A percentile compares a stretch with the other conserved stretches of the same genome.
Conservation (phyloP, 208 protist species). For the Trypanosomatidae sp. region DNA sequence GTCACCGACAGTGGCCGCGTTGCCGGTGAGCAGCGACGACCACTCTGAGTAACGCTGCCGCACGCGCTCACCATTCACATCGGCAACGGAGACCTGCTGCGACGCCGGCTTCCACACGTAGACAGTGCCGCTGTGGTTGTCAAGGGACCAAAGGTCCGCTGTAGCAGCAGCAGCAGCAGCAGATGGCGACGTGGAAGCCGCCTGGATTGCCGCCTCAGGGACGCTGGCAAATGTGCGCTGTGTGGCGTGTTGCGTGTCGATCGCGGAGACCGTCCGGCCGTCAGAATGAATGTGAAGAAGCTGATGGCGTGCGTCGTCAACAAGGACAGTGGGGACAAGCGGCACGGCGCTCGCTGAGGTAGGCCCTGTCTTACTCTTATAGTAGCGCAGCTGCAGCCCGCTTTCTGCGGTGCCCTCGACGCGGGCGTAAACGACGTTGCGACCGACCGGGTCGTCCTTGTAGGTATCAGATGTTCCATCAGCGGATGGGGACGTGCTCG, state of each 20-base stretch:
- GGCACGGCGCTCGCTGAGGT: not conserved
- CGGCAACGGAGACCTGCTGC: slow-evolving; percentile 42
- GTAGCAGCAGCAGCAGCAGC: not conserved
- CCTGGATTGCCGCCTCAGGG: not conserved
- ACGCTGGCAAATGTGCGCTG: slow-evolving; percentile 13
- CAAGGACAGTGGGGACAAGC: slow-evolving; percentile 9
- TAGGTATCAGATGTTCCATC: not conserved
- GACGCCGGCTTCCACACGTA: slow-evolving; percentile 31
- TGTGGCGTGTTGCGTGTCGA: slow-evolving; percentile 24
- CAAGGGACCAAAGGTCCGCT: slow-evolving; percentile 9
- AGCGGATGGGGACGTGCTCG: not conserved
- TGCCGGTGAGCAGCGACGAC: slow-evolving; percentile 53
- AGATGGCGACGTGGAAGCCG: not conserved
- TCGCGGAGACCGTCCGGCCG: slow-evolving; percentile 10
- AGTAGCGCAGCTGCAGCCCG: slow-evolving; percentile 30
- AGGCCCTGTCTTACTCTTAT: not conserved
- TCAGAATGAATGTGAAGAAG: slow-evolving; percentile 23
- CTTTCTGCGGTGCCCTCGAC: slow-evolving; percentile 14
- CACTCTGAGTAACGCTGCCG: slow-evolving; percentile 61
- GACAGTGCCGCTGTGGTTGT: slow-evolving; percentile 22
- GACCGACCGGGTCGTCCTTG: slow-evolving; percentile 8
- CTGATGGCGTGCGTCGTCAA: slow-evolving; percentile 40
- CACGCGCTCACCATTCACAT: slow-evolving; percentile 56
- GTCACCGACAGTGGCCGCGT: slow-evolving; percentile 39
- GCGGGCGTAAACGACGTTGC: slow-evolving; percentile 25